phyloP scores from a whole-genome alignment of 176 grass and related monocot genomes.

The Guadua angustifolia region DNA sequence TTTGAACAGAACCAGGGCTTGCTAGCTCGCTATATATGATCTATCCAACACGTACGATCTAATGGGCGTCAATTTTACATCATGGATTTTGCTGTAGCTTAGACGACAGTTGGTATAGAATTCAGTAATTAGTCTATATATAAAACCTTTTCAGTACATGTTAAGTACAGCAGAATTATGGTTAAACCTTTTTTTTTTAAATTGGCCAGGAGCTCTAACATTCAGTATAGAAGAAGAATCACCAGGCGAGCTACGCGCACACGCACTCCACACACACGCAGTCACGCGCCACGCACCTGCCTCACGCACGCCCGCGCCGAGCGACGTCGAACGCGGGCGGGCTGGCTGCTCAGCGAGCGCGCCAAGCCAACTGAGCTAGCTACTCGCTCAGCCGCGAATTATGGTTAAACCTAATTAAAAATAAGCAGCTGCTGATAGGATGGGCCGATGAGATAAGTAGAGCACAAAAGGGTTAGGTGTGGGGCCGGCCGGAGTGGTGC shows the following conservation, averaged over 20 bases:
- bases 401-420: constrained; percentile 25
- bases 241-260: too few species aligned
- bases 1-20: neutral
- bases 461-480: neutral
- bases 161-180: neutral
- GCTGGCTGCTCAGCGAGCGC: too few species aligned
- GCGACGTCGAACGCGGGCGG: too few species aligned
- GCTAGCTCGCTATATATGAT: neutral
- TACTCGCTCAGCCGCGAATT: too few species aligned
- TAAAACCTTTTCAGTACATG: neutral
- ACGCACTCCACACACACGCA: too few species aligned
- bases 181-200: too few species aligned
- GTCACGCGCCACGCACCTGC: too few species aligned
- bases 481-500: too few species aligned
- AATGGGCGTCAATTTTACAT: neutral
- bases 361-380: too few species aligned
- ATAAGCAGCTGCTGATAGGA: constrained; percentile 3
- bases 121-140: neutral
- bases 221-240: too few species aligned
- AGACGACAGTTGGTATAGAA: neutral
- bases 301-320: too few species aligned
- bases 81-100: neutral
- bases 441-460: neutral
- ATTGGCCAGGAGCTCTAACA: too few species aligned
- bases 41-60: neutral